A percentile compares a stretch with the other conserved stretches of the same genome.
phyloP scores from a whole-genome alignment of 192 early-diverging fungal genomes.

The Podila horticola region DNA sequence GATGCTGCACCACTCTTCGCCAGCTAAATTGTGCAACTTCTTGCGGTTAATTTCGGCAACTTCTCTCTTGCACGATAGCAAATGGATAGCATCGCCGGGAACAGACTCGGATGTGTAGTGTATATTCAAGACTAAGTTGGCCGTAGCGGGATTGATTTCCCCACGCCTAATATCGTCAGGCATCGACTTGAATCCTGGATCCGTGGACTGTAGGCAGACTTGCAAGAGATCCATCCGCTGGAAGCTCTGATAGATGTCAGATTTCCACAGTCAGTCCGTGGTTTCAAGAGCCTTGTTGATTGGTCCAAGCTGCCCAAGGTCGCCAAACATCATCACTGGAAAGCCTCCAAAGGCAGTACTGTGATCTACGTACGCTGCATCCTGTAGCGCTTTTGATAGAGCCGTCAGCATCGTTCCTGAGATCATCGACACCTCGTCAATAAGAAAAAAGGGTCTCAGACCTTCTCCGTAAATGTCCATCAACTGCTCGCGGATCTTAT shows the following conservation, averaged over 20 bases:
- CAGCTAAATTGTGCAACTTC: not conserved
- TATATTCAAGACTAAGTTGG: not conserved
- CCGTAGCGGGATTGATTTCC: not conserved
- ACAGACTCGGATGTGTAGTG: not conserved
- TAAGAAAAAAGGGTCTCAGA: conserved; percentile 4
- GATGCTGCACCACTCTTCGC: conserved; percentile 2
- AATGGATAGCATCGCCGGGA: conserved; percentile 6
- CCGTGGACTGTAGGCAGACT: conserved; percentile 10
- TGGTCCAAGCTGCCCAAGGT: conserved; percentile 21
- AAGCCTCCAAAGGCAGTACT: conserved; percentile 2
- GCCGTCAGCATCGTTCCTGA: conserved; percentile 9
- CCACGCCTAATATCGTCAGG: conserved; percentile 12
- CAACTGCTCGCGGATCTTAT: conserved; percentile 5
- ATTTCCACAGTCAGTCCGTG: conserved; percentile 23
- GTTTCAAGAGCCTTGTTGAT: conserved; percentile 12
- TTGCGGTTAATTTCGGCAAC: not conserved
- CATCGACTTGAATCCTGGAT: conserved; percentile 9
- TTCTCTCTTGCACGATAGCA: not conserved
- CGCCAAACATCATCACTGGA: conserved; percentile 17
- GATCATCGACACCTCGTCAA: conserved; percentile 25
- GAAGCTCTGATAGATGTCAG: conserved; percentile 5
- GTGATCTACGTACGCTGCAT: conserved; percentile 2
- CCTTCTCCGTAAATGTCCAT: conserved; percentile 18
- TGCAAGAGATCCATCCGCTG: conserved; percentile 10
- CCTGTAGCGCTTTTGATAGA: conserved; percentile 8